These are phyloP conservation scores for Penicillium robsamsonii DNA, from an alignment of 495 filamentous ascomycete genomes.

Conservation along the genomic window DNA sequence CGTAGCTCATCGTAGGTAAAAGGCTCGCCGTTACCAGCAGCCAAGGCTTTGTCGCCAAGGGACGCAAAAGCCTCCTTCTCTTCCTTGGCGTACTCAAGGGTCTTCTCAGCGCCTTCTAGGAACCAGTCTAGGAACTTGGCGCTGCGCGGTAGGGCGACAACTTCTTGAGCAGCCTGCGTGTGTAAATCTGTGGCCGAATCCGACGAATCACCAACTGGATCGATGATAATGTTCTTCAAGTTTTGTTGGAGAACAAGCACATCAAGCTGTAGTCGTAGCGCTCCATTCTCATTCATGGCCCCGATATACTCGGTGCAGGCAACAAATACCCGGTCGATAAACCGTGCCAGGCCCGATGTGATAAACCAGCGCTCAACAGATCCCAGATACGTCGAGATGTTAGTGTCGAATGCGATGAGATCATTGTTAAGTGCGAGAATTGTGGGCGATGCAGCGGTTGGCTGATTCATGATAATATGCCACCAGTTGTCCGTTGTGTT, in stretches of 20 bases:
- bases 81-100: conserved; percentile 61
- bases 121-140: conserved; percentile 80
- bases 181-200: conserved; percentile 3
- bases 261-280: conserved; percentile 79
- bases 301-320: conserved; percentile 60
- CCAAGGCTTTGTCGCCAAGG: conserved; percentile 35
- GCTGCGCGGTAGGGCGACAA: conserved; percentile 65
- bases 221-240: conserved; percentile 75
- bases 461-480: conserved; percentile 69
- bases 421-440: conserved; percentile 77
- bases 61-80: conserved; percentile 46
- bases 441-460: conserved; percentile 73
- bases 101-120: conserved; percentile 67
- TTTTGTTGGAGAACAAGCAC: conserved; percentile 94
- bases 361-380: conserved; percentile 63
- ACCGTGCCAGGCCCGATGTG: conserved; percentile 64
- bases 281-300: conserved; percentile 73
- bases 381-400: conserved; percentile 66
- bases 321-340: conserved; percentile 70
- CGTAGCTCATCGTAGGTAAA: conserved; percentile 86
- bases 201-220: conserved; percentile 21
- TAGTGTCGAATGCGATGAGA: conserved; percentile 81
- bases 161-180: conserved; percentile 29
- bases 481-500: conserved; percentile 60
- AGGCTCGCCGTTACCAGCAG: conserved; percentile 41